Conservation (phyloP, 495 filamentous ascomycete genomes). For the Penicillium desertorum region DNA sequence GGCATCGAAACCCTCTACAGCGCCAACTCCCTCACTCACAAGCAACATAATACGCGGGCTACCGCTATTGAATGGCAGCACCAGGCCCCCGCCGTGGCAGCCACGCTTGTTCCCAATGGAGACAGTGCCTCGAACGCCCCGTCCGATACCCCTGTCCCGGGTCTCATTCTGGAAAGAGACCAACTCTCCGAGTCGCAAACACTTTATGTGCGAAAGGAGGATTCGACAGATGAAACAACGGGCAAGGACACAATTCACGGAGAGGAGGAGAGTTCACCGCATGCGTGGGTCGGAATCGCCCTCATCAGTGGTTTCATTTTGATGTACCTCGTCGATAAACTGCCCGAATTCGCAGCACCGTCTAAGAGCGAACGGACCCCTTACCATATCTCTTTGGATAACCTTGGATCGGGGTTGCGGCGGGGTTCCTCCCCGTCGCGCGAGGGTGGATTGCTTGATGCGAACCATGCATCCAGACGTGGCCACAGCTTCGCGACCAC, state of each 20-base stretch:
- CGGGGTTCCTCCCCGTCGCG: conserved; percentile 51
- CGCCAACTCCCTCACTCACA: conserved; percentile 41
- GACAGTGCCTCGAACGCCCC: conserved; percentile 7
- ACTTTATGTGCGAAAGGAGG: conserved; percentile 31
- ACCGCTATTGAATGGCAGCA: conserved; percentile 33
- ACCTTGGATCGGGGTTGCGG: conserved; percentile 60
- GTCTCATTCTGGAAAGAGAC: conserved; percentile 20
- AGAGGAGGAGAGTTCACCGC: conserved; percentile 50
- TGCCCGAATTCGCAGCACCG: conserved; percentile 68
- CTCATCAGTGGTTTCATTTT: conserved; percentile 87
- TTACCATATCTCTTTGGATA: conserved; percentile 79
- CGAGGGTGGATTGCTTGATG: conserved; percentile 41
- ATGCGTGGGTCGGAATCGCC: conserved; percentile 80
- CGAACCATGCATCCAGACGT: conserved; percentile 29
- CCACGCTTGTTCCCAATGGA: conserved; percentile 13
- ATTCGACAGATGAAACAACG: conserved; percentile 40
- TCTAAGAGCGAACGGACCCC: conserved; percentile 53
- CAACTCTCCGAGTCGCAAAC: conserved; percentile 14
- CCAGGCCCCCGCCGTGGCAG: conserved; percentile 26
- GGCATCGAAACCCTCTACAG: conserved; percentile 89
- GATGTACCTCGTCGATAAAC: conserved; percentile 94
- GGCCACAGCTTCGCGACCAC: conserved; percentile 69
- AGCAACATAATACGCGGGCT: conserved; percentile 34
- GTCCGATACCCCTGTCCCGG: conserved; percentile 19
- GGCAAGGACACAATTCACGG: conserved; percentile 30